Conservation (phyloP, 345 rosid genomes). For the Raphanus raphanistrum region DNA sequence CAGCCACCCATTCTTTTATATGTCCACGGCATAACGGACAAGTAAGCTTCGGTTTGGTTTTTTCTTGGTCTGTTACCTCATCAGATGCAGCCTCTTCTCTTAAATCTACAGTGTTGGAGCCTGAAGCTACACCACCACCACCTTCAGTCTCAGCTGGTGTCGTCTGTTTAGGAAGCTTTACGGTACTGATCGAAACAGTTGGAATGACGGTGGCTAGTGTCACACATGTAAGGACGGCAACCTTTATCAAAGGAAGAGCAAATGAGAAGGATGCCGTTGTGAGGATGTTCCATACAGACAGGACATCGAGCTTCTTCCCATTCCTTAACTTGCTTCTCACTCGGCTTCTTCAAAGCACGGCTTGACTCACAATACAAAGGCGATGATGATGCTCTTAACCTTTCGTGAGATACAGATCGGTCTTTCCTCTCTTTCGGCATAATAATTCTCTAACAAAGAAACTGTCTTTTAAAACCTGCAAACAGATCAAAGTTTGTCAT, state of each 20-base stretch:
- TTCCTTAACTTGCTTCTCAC: conserved; percentile 65
- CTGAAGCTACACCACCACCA: conserved; percentile 34
- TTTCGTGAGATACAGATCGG: conserved; percentile 67
- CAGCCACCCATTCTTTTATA: conserved; percentile 76
- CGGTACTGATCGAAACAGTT: conserved; percentile 92
- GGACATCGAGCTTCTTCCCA: conserved; percentile 98
- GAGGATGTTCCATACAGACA: conserved; percentile 99
- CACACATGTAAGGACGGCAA: conserved; percentile 96
- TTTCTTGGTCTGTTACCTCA: conserved; percentile 39
- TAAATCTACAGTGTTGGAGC: conserved; percentile 35
- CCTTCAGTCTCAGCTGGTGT: conserved; percentile 18
- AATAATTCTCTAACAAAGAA: conserved; percentile 47
- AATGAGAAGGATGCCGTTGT: conserved; percentile 87
- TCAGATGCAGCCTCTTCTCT: conserved; percentile 31
- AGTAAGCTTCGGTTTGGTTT: conserved; percentile 47
- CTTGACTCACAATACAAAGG: conserved; percentile 68
- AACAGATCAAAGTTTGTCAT: no score
- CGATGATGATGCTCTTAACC: conserved; percentile 55
- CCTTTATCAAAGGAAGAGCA: conserved; percentile 94
- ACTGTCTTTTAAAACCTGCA: no score
- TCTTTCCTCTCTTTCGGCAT: conserved; percentile 97
- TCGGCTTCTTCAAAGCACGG: conserved; percentile 44
- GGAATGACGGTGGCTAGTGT: conserved; percentile 95
- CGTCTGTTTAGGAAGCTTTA: conserved; percentile 57
- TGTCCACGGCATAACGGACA: conserved; percentile 94